phyloP scores from a whole-genome alignment of 2,329 filamentous ascomycete genomes.

The Colletotrichum shisoi region DNA sequence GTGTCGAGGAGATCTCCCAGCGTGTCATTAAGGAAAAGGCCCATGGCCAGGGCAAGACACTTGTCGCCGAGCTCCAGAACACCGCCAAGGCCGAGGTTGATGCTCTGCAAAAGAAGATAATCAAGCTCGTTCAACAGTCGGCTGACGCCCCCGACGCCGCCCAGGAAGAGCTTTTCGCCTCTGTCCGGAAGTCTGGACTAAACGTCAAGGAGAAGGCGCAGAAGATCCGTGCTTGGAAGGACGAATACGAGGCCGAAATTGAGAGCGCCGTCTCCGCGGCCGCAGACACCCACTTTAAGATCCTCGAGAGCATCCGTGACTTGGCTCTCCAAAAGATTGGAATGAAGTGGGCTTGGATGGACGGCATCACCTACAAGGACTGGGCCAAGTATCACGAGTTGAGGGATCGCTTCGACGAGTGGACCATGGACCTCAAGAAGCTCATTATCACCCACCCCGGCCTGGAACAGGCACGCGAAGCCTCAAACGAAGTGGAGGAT shows the following conservation, averaged over 20 bases:
- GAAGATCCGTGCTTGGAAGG: conserved; percentile 77
- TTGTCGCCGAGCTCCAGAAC: conserved; percentile 73
- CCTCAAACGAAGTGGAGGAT: conserved; percentile 74
- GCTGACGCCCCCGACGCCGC: conserved; percentile 53
- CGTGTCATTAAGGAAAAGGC: conserved; percentile 69
- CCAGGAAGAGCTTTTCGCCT: conserved; percentile 55
- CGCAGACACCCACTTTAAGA: conserved; percentile 80
- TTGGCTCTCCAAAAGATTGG: conserved; percentile 90
- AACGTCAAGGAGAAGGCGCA: conserved; percentile 80
- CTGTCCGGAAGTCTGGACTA: conserved; percentile 72
- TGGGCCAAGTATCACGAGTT: conserved; percentile 95
- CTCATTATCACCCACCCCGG: conserved; percentile 78
- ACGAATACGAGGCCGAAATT: conserved; percentile 74
- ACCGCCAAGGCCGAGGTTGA: conserved; percentile 70
- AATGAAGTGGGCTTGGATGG: conserved; percentile 95
- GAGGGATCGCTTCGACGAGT: conserved; percentile 81
- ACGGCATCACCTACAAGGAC: conserved; percentile 94
- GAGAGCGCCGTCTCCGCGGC: conserved; percentile 73
- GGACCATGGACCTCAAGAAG: conserved; percentile 81
- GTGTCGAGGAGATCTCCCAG: conserved; percentile 66
- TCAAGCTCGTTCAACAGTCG: conserved; percentile 66
- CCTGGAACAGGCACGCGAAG: conserved; percentile 71
- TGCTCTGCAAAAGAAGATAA: conserved; percentile 72
- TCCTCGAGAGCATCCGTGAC: conserved; percentile 82
- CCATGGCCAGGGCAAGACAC: conserved; percentile 69